Evolutionary conservation across 1,139 yeast genomes (phyloP), one percentile per base, ranked within the genome.

Genomic region (Candida sanyaensis): DNA sequence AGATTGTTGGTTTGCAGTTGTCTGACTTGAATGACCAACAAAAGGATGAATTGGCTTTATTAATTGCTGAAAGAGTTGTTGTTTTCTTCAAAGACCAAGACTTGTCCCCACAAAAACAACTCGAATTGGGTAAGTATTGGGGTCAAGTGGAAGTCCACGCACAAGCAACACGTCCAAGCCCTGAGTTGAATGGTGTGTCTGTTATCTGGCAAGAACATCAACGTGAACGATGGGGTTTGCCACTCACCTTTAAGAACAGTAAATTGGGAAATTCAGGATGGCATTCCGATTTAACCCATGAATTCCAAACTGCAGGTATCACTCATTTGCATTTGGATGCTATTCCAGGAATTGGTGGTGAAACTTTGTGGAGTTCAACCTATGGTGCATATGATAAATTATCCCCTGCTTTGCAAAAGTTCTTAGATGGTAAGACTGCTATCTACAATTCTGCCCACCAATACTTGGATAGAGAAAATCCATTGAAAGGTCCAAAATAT

Each of bases 201-300:
- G 77, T 77, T 7, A 73, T 81, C 51, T 81, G 85, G 85, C 77
- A 73, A 47, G 81, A 79, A 51, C 65, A 64, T 50, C 51, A 50
- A 42, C 60, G 63, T 41, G 62, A 58, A 47, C 59, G 58, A 48
- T 57, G 53, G 48, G 64, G 63, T 6, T 51, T 54, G 28, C 42
- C 52, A 42, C 55, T 65, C 46, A 61, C 66, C 11, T 71, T 63
- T 61, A 71, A 66, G 53, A 59, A 58, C 42, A 54, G 63, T 42
- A 58, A 55, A 41, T 62, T 64, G 8, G 75, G 74, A 8, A 70
- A 68, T 55, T 59, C 71, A 5, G 58, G 54, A 41, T 69, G 72
- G 70, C 73, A 70, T 52, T 63, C 73, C 13, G 73, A 67, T 53
- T 59, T 69, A 54, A 37, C 31, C 12, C 45, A 36, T 50, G 73